These are phyloP conservation scores for Rhodofomes roseus DNA, from an alignment of 1,284 basidiomycete genomes.

Conservation along the genomic window DNA sequence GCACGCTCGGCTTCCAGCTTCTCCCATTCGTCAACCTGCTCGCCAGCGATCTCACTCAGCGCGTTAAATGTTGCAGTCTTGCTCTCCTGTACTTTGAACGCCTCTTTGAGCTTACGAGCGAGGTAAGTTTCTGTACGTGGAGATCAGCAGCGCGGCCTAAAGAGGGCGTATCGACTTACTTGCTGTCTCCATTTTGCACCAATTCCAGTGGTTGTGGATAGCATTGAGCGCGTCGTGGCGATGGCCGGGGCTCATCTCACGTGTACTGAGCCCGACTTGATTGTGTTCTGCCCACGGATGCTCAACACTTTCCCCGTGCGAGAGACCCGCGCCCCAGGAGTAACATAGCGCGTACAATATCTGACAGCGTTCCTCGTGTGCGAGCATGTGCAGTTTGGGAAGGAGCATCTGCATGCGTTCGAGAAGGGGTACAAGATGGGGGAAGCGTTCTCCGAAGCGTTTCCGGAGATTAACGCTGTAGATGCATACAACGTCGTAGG, in stretches of 20 bases:
- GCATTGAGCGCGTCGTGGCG: not conserved
- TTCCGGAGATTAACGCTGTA: not conserved
- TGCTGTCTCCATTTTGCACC: not conserved
- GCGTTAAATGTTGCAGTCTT: not conserved
- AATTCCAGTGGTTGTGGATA: not conserved
- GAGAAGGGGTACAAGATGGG: not conserved
- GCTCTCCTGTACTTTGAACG: not conserved
- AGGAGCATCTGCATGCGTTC: conserved; percentile 1
- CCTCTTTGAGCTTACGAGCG: not conserved
- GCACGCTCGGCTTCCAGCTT: not conserved
- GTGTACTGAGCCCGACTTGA: not conserved
- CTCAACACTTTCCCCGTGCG: not conserved
- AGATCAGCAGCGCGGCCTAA: not conserved
- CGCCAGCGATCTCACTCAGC: not conserved
- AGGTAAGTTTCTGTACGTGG: not conserved
- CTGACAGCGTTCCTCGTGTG: conserved; percentile 6
- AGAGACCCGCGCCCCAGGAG: not conserved
- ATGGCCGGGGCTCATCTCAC: not conserved
- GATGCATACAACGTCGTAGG: conserved; percentile 7
- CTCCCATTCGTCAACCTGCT: not conserved
- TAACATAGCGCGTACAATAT: conserved; percentile 5
- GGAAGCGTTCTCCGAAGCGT: not conserved
- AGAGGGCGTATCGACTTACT: not conserved
- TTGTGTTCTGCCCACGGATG: not conserved
- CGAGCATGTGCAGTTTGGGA: conserved; percentile 6